Evolutionary conservation across 1,139 yeast genomes (phyloP).

Genomic region (Kodamaea sp.): DNA sequence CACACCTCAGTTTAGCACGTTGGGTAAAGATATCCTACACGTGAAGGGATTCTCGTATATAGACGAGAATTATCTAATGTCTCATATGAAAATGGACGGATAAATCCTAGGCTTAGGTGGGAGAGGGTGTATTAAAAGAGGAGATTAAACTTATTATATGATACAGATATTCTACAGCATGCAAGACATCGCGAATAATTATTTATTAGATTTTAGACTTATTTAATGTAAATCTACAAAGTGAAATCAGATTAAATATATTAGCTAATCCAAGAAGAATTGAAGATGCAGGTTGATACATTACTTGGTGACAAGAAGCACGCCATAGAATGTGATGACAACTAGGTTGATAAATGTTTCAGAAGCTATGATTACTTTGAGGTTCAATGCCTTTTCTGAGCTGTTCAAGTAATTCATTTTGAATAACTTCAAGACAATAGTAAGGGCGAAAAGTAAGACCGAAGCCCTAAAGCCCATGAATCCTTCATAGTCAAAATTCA

Average conservation of each 20-base stretch:
- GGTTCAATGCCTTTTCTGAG: conserved; percentile 4
- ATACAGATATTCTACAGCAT: too few relatives aligned
- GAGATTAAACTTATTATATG: too few relatives aligned
- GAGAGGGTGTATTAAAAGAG: too few relatives aligned
- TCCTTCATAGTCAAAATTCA: conserved; percentile 1
- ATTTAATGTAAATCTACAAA: too few relatives aligned
- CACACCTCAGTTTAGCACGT: conserved; percentile 35
- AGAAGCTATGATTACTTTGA: conserved; percentile 5
- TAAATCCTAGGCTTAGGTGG: too few relatives aligned
- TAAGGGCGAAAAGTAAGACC: conserved; percentile 5
- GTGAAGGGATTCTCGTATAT: conserved; percentile 48
- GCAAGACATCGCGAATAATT: neutral
- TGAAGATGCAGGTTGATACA: too few relatives aligned
- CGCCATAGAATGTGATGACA: conserved; percentile 1
- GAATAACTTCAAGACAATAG: conserved; percentile 16
- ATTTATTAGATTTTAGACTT: conserved; percentile 5
- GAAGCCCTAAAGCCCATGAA: neutral
- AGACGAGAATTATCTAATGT: conserved; percentile 37
- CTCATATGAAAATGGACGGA: conserved; percentile 4
- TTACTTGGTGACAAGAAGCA: too few relatives aligned
- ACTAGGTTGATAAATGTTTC: conserved; percentile 5
- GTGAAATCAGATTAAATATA: too few relatives aligned
- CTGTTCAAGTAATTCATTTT: conserved; percentile 21
- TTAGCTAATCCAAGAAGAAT: too few relatives aligned
- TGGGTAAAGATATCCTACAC: conserved; percentile 34